Evolutionary conservation across 2,329 filamentous ascomycete species (phyloP).

Genomic region (Pestalotiopsis sp.): DNA sequence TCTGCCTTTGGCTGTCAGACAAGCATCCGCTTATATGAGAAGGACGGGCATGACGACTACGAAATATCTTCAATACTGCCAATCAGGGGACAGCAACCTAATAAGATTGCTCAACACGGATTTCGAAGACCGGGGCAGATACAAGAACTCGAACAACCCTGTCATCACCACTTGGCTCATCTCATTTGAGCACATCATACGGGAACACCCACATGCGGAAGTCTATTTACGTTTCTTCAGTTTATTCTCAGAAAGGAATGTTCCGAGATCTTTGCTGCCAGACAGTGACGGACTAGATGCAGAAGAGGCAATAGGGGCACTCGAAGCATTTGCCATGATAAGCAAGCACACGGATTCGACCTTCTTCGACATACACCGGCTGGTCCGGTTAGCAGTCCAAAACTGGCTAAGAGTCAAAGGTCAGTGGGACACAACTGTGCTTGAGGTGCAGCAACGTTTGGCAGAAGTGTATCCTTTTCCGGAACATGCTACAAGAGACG

Average conservation of each 20-base stretch:
- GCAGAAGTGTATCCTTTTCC: not conserved
- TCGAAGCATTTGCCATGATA: not conserved
- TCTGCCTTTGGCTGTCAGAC: not conserved
- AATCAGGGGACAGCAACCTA: conserved; percentile 21
- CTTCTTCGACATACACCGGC: conserved; percentile 8
- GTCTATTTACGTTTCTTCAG: not conserved
- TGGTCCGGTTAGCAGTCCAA: conserved; percentile 15
- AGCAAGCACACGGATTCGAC: not conserved
- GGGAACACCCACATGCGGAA: not conserved
- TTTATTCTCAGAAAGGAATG: not conserved
- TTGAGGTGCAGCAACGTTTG: not conserved
- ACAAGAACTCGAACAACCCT: conserved; percentile 28
- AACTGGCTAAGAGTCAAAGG: conserved; percentile 15
- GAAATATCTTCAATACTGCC: conserved; percentile 29
- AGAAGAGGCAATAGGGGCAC: not conserved
- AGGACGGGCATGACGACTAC: conserved; percentile 23
- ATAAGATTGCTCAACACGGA: conserved; percentile 29
- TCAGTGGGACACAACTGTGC: conserved; percentile 8
- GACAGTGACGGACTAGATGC: not conserved
- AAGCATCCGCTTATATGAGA: conserved; percentile 27
- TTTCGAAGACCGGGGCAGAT: conserved; percentile 32
- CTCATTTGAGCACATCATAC: not conserved
- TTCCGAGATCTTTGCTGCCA: not conserved
- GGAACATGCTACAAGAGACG: not conserved
- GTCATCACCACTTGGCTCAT: conserved; percentile 35